These are phyloP conservation scores for Liquidambar formosana DNA, from an alignment of 164 flowering plant genomes.

Conservation along the genomic window DNA sequence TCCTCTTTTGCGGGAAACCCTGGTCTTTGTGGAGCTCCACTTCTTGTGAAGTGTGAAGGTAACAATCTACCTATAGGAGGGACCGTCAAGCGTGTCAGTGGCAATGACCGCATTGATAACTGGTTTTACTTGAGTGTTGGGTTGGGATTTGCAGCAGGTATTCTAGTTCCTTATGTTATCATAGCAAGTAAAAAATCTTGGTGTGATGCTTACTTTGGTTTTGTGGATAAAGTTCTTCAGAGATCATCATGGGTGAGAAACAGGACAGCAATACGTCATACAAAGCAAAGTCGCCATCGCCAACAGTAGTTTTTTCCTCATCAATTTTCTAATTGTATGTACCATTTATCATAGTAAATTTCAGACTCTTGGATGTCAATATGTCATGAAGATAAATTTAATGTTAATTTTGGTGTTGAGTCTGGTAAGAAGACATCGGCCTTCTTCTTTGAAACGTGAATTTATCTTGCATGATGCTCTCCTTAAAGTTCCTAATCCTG, in stretches of 20 bases:
- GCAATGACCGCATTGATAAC: slow-evolving; percentile 3
- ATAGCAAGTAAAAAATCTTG: slow-evolving; percentile 31
- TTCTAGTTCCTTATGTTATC: slow-evolving; percentile 22
- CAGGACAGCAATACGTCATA: no score
- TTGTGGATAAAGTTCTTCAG: slow-evolving; percentile 9
- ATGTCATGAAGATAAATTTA: no score
- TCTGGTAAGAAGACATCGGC: no score
- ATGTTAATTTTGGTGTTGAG: no score
- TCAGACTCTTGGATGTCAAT: no score
- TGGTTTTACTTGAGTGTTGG: slow-evolving; percentile 44
- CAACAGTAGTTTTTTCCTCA: no score
- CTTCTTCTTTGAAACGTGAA: no score
- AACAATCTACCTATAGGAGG: background rate
- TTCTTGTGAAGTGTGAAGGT: slow-evolving; percentile 15
- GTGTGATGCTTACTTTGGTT: slow-evolving; percentile 33
- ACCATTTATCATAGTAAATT: no score
- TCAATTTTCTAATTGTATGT: no score
- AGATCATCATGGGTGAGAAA: background rate
- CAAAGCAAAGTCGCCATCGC: no score
- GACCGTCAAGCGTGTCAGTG: background rate
- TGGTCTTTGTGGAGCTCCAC: slow-evolving; percentile 44
- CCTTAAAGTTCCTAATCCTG: no score
- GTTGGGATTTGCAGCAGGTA: slow-evolving; percentile 42
- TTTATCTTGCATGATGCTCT: no score
- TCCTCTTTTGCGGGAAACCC: slow-evolving; percentile 33